Evolutionary conservation across 805 yeast genomes (phyloP).

Genomic region (Nakazawaea sp.): DNA sequence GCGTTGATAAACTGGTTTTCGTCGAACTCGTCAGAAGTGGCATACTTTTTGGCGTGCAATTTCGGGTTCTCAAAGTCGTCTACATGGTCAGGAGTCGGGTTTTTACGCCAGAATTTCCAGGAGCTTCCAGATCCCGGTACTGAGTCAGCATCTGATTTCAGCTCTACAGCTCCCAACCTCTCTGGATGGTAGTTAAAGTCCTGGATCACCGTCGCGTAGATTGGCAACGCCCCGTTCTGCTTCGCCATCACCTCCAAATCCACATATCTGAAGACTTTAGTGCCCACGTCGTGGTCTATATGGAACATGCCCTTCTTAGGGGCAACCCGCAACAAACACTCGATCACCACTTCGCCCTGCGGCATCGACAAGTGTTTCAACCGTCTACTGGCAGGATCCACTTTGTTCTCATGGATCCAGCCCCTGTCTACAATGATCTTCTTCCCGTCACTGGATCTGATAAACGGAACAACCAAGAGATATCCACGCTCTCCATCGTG

Average conservation of each 20-base stretch:
- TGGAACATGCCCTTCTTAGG: slow-evolving; percentile 55
- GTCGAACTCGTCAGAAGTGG: slow-evolving; percentile 14
- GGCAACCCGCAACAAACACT: slow-evolving; percentile 68
- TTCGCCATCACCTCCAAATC: slow-evolving; percentile 79
- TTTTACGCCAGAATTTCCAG: slow-evolving; percentile 23
- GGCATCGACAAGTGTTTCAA: slow-evolving; percentile 71
- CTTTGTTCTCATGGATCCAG: slow-evolving; percentile 74
- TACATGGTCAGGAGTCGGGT: neutral
- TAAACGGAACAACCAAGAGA: slow-evolving; percentile 73
- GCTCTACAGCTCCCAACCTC: slow-evolving; percentile 15
- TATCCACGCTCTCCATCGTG: slow-evolving; percentile 71
- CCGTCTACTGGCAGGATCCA: slow-evolving; percentile 44
- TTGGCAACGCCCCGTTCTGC: slow-evolving; percentile 58
- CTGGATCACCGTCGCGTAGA: slow-evolving; percentile 69
- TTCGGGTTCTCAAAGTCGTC: slow-evolving; percentile 6
- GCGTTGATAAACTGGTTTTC: slow-evolving; percentile 54
- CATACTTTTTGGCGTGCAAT: slow-evolving; percentile 3
- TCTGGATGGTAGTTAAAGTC: slow-evolving; percentile 63
- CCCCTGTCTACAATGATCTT: slow-evolving; percentile 86
- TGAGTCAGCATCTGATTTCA: neutral
- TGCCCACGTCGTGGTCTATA: slow-evolving; percentile 62
- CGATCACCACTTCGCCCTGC: slow-evolving; percentile 60
- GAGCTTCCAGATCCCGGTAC: neutral
- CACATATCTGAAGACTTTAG: slow-evolving; percentile 68
- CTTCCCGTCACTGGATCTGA: slow-evolving; percentile 65